Base-by-base conservation (phyloP, 768 basidiomycete species). In the Amanita thiersii region DNA sequence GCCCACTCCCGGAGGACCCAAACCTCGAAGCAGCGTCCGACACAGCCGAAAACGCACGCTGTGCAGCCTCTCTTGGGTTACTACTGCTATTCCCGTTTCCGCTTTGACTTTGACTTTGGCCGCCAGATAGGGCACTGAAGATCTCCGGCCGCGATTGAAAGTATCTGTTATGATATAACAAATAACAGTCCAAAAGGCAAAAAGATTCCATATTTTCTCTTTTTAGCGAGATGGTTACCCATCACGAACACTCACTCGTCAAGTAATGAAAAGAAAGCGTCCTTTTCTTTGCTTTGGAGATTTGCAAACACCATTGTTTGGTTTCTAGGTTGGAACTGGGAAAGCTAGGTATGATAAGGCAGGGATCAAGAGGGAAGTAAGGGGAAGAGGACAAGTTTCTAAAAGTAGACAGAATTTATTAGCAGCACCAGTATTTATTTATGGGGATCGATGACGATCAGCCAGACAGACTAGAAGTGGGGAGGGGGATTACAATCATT, bases 231-330 rank as follows among this genome's bases (percentile, higher is more conserved):
- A 41, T 25, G 18, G 5, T 37, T 21, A 38, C 42, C 11, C 33
- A 45, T 54, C 47, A 32, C 40, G 38, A 47, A 9, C 23, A 59
- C 69, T 62, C 58, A 87, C 86, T 89, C 86, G 56, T 89, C 86
- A 25, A 89, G 65, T 17, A 89, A 71, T 21, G 72, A 68, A 54
- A 89, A 89, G 60, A 89, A 88, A 10, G 86, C 86, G 41, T 83
- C 74, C 57, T 88, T 88, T 58, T 89, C 86, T 48, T 77, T 62
- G 38, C 61, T 46, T 14, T 74, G 65, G 34, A 89, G 70, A 49
- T 73, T 80, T 42, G 83, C 56, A 53, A 89, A 89, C 30, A 81
- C 81, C 85, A 86, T 86, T 32, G 28, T 37, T n/a, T 26, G 48
- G 30, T 15, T 37, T 25, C 29, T 34, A 47, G 7, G 7, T 7